Percentiles rank a stretch among this genome's conserved stretches.
Conservation (phyloP, 352 stramenopile species). For the Phytopythium helicoides region DNA sequence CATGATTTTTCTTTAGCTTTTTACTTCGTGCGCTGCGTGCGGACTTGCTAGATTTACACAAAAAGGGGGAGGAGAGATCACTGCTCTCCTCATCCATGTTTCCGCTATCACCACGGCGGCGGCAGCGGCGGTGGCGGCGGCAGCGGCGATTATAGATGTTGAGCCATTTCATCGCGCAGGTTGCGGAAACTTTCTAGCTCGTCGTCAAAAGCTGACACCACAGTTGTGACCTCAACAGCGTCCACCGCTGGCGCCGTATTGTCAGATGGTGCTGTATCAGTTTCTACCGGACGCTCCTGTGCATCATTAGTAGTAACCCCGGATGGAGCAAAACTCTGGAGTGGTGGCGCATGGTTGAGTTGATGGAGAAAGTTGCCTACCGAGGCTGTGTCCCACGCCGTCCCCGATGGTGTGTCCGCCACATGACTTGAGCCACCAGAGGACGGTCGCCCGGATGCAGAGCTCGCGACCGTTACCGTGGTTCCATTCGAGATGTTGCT, state of each 20-base stretch:
- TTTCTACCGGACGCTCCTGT: not conserved
- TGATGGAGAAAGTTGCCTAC: constrained; percentile 80
- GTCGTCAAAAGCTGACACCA: constrained; percentile 62
- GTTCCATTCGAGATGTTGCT: constrained; percentile 31
- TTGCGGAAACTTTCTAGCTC: constrained; percentile 70
- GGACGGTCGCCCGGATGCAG: constrained; percentile 13
- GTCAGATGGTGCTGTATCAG: constrained; percentile 1
- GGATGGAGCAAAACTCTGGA: constrained; percentile 27
- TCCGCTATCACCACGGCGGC: too few relatives aligned
- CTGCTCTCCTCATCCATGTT: too few relatives aligned
- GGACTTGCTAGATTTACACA: too few relatives aligned
- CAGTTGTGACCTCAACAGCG: constrained; percentile 1
- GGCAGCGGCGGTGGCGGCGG: too few relatives aligned
- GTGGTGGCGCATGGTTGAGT: constrained; percentile 68
- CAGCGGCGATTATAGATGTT: constrained; percentile 21
- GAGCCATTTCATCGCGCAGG: constrained; percentile 63
- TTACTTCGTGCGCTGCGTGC: too few relatives aligned
- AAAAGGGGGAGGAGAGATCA: too few relatives aligned
- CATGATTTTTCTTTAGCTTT: too few relatives aligned
- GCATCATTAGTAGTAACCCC: not conserved
- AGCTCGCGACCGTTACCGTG: constrained; percentile 45
- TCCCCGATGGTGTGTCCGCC: constrained; percentile 9
- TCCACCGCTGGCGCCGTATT: not conserved
- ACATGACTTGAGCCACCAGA: constrained; percentile 17
- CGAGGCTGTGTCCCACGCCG: constrained; percentile 45